Conservation (phyloP, 2,329 filamentous ascomycete species). For the Colletotrichum sp. region DNA sequence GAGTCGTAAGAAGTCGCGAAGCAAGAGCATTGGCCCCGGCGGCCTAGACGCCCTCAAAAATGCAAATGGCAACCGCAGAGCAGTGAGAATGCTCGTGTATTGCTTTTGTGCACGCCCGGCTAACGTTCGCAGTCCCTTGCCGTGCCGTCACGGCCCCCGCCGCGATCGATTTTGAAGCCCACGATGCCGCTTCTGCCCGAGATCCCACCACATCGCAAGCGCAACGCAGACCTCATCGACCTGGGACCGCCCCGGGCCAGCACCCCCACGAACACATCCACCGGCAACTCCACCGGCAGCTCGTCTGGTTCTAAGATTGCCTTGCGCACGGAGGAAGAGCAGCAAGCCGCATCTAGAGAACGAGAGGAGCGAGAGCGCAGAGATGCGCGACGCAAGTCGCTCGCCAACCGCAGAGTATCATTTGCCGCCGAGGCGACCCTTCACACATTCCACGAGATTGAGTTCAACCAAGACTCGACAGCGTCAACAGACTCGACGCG, state of each 20-base stretch:
- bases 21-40: constrained; percentile 95
- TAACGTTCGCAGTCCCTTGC: constrained; percentile 57
- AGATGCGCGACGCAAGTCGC: constrained; percentile 89
- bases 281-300: constrained; percentile 27
- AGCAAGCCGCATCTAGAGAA: constrained; percentile 72
- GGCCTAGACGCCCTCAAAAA: constrained; percentile 83
- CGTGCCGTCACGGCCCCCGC: constrained; percentile 52
- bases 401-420: constrained; percentile 91
- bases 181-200: constrained; percentile 71
- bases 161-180: constrained; percentile 81
- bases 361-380: constrained; percentile 77
- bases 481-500: constrained; percentile 79
- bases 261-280: constrained; percentile 39
- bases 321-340: constrained; percentile 72
- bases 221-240: constrained; percentile 8
- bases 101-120: background rate
- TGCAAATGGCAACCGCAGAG: constrained; percentile 77
- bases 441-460: constrained; percentile 95
- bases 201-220: constrained; percentile 67
- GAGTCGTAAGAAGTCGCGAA: constrained; percentile 75
- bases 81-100: constrained; percentile 58
- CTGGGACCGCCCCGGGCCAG: constrained; percentile 37
- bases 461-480: constrained; percentile 87
- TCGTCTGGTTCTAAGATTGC: constrained; percentile 63
- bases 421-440: constrained; percentile 97